Conservation (phyloP, 495 filamentous ascomycete species). For the Penicillium pulvis region DNA sequence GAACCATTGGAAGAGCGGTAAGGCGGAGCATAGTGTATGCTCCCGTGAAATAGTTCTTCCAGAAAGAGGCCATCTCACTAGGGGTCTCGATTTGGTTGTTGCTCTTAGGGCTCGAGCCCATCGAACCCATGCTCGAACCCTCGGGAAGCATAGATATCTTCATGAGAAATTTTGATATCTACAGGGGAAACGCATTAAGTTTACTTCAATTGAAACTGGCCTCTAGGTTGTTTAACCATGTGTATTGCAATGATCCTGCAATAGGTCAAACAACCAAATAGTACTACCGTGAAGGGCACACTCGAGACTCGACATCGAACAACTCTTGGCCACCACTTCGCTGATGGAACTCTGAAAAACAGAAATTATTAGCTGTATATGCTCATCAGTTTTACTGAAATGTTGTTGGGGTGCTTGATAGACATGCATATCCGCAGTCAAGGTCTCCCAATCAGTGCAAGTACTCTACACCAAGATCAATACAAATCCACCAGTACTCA, state of each 20-base stretch:
- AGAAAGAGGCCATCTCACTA: constrained; percentile 20
- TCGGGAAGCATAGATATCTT: not conserved
- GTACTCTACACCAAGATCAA: too few relatives aligned
- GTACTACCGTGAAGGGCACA: not conserved
- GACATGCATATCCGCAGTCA: not conserved
- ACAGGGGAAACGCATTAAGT: not conserved
- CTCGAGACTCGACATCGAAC: constrained; percentile 1
- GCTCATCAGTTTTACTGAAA: not conserved
- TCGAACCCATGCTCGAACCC: not conserved
- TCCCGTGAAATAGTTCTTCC: constrained; percentile 14
- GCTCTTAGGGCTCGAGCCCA: constrained; percentile 18
- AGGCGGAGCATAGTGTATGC: constrained; percentile 15
- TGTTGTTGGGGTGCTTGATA: not conserved
- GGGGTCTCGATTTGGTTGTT: constrained; percentile 24
- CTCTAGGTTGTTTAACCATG: not conserved
- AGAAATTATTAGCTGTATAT: not conserved
- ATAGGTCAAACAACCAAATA: not conserved
- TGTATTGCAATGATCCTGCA: not conserved
- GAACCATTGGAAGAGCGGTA: constrained; percentile 30
- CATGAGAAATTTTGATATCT: not conserved
- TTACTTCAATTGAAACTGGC: not conserved
- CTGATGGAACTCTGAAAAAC: not conserved
- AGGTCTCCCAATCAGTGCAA: too few relatives aligned
- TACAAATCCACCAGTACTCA: too few relatives aligned
- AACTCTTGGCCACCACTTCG: not conserved